Base-by-base conservation (phyloP, 2,329 filamentous ascomycete genomes). In the Fusarium miscanthi region DNA sequence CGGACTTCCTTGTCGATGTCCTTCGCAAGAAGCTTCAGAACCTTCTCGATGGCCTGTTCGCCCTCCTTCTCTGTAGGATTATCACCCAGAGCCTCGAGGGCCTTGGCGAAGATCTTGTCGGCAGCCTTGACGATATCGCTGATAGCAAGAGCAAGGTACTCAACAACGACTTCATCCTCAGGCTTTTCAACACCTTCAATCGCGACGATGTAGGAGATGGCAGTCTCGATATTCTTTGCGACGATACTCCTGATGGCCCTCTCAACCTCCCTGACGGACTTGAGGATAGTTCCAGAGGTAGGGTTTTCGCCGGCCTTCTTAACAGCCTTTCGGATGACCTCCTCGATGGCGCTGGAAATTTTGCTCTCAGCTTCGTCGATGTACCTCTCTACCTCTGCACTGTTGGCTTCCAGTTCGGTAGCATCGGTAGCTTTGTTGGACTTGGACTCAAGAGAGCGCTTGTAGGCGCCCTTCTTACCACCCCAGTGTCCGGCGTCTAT, bases 1-100 rank as follows among this genome's bases (percentile, higher is more conserved):
- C 69, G 60, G n/a, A 72, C 21, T 19, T 30, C 17, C 49, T 61
- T 46, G 37, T 71, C 63, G n/a, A 72, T 59, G 21, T 52, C 14
- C 40, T 62, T 31, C 37, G 43, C 58, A n/a, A 72, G 65, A 27
- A 53, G 25, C 48, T 70, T 45, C 37, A 65, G 52, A 25, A 69
- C 38, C 59, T 65, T 53, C 46, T 42, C 25, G 23, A 59, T 19
- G 16, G 46, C 38, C 13, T 60, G 25, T 45, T 56, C 43, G n/a
- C 60, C 31, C 14, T 65, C 31, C 40, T 37, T 19, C 21, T 52
- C 25, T 17, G n/a, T 31, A n/a, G 66, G 59, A 10, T 37, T 10
- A 14, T 69, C 59, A 17, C 59, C 53, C 13, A 72, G 53, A 41
- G 48, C 40, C 16, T 69, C 38, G 27, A 59, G 30, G 12, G 17